Percentiles rank a stretch among this genome's conserved stretches.
Evolutionary conservation across 352 stramenopile genomes (phyloP).

Genomic region (Globisporangium apiculatum): DNA sequence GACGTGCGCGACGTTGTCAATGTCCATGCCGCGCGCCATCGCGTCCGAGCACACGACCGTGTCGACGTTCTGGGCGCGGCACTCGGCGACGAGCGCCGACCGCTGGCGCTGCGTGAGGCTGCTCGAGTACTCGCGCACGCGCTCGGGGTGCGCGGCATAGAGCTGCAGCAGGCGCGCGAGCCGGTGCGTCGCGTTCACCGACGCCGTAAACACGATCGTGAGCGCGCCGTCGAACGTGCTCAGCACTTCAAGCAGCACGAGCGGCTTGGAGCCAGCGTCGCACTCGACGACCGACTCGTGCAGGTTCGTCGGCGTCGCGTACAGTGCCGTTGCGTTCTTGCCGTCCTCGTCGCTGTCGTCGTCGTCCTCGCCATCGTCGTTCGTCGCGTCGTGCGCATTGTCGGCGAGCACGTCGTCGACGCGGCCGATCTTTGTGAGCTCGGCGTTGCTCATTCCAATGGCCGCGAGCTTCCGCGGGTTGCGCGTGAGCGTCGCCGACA

Average conservation of each 20-base stretch:
- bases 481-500: conserved; percentile 96
- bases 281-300: conserved; percentile 91
- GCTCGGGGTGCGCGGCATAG: conserved; percentile 40
- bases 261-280: conserved; percentile 91
- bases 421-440: conserved; percentile 86
- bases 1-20: conserved; percentile 88
- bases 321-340: conserved; percentile 40
- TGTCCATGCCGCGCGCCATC: conserved; percentile 92
- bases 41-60: conserved; percentile 90
- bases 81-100: conserved; percentile 68
- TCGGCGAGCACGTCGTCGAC: conserved; percentile 53
- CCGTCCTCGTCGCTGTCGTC: conserved; percentile 19
- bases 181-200: conserved; percentile 94
- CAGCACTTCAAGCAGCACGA: conserved; percentile 92
- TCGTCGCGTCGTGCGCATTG: conserved; percentile 46
- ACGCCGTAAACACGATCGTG: conserved; percentile 95
- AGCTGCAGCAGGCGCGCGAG: conserved; percentile 93
- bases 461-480: conserved; percentile 95
- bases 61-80: conserved; percentile 53
- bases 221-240: conserved; percentile 66
- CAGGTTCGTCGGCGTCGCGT: conserved; percentile 70
- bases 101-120: conserved; percentile 76
- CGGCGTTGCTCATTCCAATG: conserved; percentile 93
- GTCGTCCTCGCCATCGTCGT: conserved; percentile 23
- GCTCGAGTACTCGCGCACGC: conserved; percentile 78